A percentile compares a stretch with the other conserved stretches of the same genome.
phyloP scores from a whole-genome alignment of 2,329 filamentous ascomycete genomes.

The Aspergillus sp. region DNA sequence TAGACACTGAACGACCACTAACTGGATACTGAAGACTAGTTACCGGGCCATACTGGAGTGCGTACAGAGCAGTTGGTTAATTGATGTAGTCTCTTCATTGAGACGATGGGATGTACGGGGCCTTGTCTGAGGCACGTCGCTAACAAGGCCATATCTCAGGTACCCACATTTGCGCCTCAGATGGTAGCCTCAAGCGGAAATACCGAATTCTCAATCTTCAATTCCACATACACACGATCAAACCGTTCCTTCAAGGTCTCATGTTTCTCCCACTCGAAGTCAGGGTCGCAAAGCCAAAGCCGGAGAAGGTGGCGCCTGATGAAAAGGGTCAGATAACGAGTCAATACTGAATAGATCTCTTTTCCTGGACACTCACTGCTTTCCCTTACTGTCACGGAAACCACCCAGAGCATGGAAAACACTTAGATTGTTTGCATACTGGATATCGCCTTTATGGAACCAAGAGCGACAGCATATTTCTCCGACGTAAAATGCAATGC shows the following conservation, averaged over 20 bases:
- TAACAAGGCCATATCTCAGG: neutral
- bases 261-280: constrained; percentile 42
- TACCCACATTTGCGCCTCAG: constrained; percentile 12
- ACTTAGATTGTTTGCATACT: constrained; percentile 48
- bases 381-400: constrained; percentile 34
- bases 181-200: constrained; percentile 39
- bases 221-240: constrained; percentile 35
- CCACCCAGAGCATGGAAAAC: constrained; percentile 47
- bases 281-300: constrained; percentile 43
- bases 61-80: too few species aligned
- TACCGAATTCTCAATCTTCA: constrained; percentile 32
- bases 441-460: constrained; percentile 45
- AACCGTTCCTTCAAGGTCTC: constrained; percentile 31
- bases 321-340: constrained; percentile 2
- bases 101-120: too few species aligned
- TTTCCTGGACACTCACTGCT: constrained; percentile 27
- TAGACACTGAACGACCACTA: too few species aligned
- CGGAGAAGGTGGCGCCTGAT: constrained; percentile 41
- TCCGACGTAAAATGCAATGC: constrained; percentile 45
- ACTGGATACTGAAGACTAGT: too few species aligned
- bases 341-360: too few species aligned
- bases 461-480: constrained; percentile 35
- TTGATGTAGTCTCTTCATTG: too few species aligned
- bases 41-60: too few species aligned
- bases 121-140: too few species aligned